Percentiles rank a stretch among this genome's conserved stretches.
phyloP scores from a whole-genome alignment of 2,329 filamentous ascomycete species.

The Cercospora sp. region DNA sequence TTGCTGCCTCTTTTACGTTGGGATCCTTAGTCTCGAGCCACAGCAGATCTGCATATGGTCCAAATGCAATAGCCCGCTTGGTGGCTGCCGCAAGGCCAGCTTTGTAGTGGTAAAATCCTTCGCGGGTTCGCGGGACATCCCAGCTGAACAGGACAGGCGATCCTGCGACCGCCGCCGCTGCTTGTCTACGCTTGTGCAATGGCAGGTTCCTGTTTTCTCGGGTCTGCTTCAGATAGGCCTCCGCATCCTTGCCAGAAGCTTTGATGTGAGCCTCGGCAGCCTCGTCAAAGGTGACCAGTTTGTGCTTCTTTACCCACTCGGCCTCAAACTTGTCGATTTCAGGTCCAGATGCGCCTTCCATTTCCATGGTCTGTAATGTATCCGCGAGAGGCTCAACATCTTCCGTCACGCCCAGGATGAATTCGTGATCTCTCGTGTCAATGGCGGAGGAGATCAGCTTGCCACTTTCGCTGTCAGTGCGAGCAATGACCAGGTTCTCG shows the following conservation, averaged over 20 bases:
- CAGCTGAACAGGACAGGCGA: slow-evolving; percentile 79
- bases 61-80: slow-evolving; percentile 89
- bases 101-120: slow-evolving; percentile 90
- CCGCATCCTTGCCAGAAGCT: slow-evolving; percentile 34
- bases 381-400: slow-evolving; percentile 81
- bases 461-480: slow-evolving; percentile 93
- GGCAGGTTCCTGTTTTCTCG: slow-evolving; percentile 70
- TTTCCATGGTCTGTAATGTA: slow-evolving; percentile 86
- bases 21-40: slow-evolving; percentile 97
- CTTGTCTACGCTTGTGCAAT: slow-evolving; percentile 70
- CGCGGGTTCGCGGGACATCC: slow-evolving; percentile 88
- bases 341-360: slow-evolving; percentile 69
- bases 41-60: slow-evolving; percentile 87
- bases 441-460: slow-evolving; percentile 87
- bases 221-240: slow-evolving; percentile 33
- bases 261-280: slow-evolving; percentile 50
- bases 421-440: slow-evolving; percentile 94
- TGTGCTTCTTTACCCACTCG: slow-evolving; percentile 82
- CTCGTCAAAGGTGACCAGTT: slow-evolving; percentile 88
- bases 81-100: slow-evolving; percentile 83
- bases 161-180: slow-evolving; percentile 68
- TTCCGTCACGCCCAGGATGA: slow-evolving; percentile 84
- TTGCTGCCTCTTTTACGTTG: slow-evolving; percentile 71
- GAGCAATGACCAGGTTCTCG: slow-evolving; percentile 91
- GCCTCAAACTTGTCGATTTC: slow-evolving; percentile 88